Base-by-base conservation (phyloP, 768 basidiomycete genomes). In the Suillus decipiens region DNA sequence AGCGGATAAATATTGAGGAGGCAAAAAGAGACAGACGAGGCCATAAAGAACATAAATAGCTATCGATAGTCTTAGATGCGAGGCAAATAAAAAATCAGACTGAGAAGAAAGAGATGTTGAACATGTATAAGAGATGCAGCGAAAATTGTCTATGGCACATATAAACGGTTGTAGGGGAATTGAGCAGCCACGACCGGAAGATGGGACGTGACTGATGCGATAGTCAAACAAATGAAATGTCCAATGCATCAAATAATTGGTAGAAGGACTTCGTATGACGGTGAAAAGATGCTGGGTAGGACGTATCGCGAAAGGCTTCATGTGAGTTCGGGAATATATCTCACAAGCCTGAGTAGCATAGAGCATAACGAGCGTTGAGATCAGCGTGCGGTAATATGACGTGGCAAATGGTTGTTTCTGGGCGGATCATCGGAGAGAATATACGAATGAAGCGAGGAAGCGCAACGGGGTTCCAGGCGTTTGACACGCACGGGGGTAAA, bases 181-280 rank as follows among this genome's bases (percentile, higher is more conserved):
- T 31, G 68, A 66, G 64, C 60, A 36, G 41, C 60, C 54, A 51
- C 54, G 37, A 64, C 66, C 51, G 45, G 48, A 59, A 57, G 61
- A 51, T 70, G 66, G 66, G 66, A 31, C 50, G 19, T 51, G 50
- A 31, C 61, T 63, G 41, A 41, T 62, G 42, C 63, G 59, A 69
- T 68, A 50, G 68, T 74, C 67, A 69, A 70, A 71, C 70, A 74
- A 73, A 73, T 73, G 67, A 69, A 70, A 68, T 67, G 71, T 73
- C 62, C 55, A 64, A 69, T 73, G 69, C 67, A 63, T 54, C 64
- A 65, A 65, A 66, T 70, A 60, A 65, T 66, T 67, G 68, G 69
- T 61, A 65, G 66, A 60, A 62, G 51, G 14, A 28, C 14, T 59
- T 51, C 62, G 64, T 62, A 70, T 73, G 33, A 55, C 63, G 61